Percentiles rank a stretch among this genome's conserved stretches.
phyloP scores from a whole-genome alignment of 352 stramenopile species.

The Elongisporangium anandrum region DNA sequence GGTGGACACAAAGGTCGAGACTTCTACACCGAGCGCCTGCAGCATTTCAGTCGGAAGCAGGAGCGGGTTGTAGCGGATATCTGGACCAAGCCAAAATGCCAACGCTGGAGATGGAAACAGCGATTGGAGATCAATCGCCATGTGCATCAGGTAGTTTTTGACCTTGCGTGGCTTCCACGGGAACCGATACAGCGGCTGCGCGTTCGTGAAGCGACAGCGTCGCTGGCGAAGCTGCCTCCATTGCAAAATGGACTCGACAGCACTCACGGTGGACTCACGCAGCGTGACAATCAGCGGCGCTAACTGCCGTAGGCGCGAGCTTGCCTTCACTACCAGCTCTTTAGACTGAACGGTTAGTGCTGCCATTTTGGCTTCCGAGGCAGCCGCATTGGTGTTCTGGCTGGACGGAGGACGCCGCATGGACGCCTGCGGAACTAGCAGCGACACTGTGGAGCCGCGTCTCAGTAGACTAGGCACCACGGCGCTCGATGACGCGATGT shows the following conservation, averaged over 20 bases:
- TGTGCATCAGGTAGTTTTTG: constrained; percentile 44
- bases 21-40: constrained; percentile 8
- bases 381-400: constrained; percentile 1
- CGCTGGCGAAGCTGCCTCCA: constrained; percentile 33
- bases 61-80: constrained; percentile 36
- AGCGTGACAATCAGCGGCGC: constrained; percentile 19
- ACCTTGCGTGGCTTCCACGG: constrained; percentile 29
- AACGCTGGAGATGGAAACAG: constrained; percentile 36
- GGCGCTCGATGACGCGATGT: constrained; percentile 1
- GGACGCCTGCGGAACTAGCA: constrained; percentile 4
- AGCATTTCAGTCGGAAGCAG: constrained; percentile 26
- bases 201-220: constrained; percentile 26
- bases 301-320: constrained; percentile 25
- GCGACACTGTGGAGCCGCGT: not conserved
- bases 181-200: constrained; percentile 39
- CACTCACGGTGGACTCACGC: constrained; percentile 23
- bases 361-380: constrained; percentile 3
- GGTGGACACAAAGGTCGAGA: constrained; percentile 19
- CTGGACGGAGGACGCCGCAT: constrained; percentile 6
- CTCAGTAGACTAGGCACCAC: not conserved
- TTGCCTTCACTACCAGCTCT: constrained; percentile 17
- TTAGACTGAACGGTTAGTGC: constrained; percentile 8
- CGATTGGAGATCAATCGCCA: constrained; percentile 31
- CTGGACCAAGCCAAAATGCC: constrained; percentile 24
- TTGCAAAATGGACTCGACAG: constrained; percentile 37